Base-by-base conservation (phyloP, 139 green algal genomes). In the Ulvella scutata region DNA sequence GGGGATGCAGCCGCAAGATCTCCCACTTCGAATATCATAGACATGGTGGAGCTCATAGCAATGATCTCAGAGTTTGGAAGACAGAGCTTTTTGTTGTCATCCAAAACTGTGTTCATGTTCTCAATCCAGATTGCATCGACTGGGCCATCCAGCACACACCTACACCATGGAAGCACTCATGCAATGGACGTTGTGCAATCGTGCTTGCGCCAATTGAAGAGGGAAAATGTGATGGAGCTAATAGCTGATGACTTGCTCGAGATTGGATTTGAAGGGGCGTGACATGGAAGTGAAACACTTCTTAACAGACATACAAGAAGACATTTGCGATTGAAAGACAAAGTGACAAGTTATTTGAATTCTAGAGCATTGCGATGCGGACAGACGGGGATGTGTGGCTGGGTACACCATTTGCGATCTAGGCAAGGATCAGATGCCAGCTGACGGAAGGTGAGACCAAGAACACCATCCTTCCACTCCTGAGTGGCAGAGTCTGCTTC, bases 81-180 rank as follows among this genome's bases (percentile, higher is more conserved):
- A 75, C 90, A 95, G 38, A 94, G 85, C 83, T 92, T 94, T 72
- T 89, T 89, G 83, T 94, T 94, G 85, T 94, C 89, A 72, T 94
- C 89, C 43, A 94, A 84, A 77, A 87, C 86, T n/a, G 89, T 92
- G 86, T 94, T 94, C 89, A 94, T 94, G 82, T 91, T 93, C 80
- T 93, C 87, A 73, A 93, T 92, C 88, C 88, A 93, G 33, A 93
- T 88, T 23, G 88, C 88, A 75, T 93, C 88, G 43, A 93, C 88
- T 29, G 88, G 88, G 6, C 88, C 88, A 36, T 93, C 88, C 79
- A 93, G 80, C 33, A 93, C 79, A 7, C 51, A 67, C 51, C 51
- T 67, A 1, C 51, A 67, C 17, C n/a, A n/a, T n/a, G 72, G n/a
- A n/a, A n/a, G n/a, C n/a, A n/a, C n/a, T n/a, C n/a, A n/a, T n/a